Evolutionary conservation across 768 basidiomycete genomes (phyloP).

Genomic region (Tricholoma hemisulphureum): DNA sequence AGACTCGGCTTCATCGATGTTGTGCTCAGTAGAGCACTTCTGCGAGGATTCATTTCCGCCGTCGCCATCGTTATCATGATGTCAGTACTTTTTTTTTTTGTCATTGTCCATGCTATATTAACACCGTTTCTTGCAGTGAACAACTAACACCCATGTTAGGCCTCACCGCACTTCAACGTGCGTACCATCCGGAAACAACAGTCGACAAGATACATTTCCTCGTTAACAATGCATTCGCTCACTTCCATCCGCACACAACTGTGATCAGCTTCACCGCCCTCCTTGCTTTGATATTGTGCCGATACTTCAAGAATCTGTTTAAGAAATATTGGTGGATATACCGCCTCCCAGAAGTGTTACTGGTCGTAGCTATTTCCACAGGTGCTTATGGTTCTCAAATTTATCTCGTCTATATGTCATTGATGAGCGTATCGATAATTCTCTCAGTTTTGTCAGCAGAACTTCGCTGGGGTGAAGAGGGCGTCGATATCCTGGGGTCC

Average conservation of each 20-base stretch:
- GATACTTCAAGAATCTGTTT: conserved; percentile 57
- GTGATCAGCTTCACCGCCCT: conserved; percentile 74
- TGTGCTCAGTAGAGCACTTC: conserved; percentile 82
- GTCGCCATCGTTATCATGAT: conserved; percentile 84
- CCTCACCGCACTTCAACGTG: conserved; percentile 53
- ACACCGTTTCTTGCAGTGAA: conserved; percentile 45
- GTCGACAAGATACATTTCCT: conserved; percentile 80
- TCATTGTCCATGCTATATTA: not conserved
- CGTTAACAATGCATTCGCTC: conserved; percentile 50
- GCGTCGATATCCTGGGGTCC: conserved; percentile 80
- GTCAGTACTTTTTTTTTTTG: conserved; percentile 39
- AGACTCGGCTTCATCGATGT: conserved; percentile 92
- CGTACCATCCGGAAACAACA: conserved; percentile 61
- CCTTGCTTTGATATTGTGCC: conserved; percentile 57
- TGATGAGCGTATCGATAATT: not conserved
- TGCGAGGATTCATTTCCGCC: conserved; percentile 86
- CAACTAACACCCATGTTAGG: conserved; percentile 92
- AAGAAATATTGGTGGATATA: conserved; percentile 68
- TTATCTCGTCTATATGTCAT: not conserved
- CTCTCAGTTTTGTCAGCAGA: conserved; percentile 64
- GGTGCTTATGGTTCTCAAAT: conserved; percentile 43
- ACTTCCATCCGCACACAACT: conserved; percentile 66
- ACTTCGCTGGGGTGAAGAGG: conserved; percentile 72
- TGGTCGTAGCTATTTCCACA: conserved; percentile 83
- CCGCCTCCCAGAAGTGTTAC: conserved; percentile 85